A percentile compares a stretch with the other conserved stretches of the same genome.
Evolutionary conservation across 192 early-diverging fungal genomes (phyloP).

Genomic region (Backusella sp.): DNA sequence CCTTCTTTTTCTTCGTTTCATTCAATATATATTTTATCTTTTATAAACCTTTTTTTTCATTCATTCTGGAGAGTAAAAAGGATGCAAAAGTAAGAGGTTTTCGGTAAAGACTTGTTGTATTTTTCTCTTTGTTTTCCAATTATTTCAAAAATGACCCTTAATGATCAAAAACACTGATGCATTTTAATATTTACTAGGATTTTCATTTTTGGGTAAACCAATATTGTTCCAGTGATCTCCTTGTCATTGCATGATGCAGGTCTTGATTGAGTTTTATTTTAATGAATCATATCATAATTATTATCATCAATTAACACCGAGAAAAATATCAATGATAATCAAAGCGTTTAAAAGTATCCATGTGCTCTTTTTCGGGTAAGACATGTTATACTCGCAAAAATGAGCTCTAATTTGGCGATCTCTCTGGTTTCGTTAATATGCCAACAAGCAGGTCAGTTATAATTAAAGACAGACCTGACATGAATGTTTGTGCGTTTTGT

Average conservation of each 20-base stretch:
- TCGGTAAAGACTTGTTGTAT: not conserved
- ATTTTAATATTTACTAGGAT: not conserved
- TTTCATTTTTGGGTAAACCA: not conserved
- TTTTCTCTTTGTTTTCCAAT: not conserved
- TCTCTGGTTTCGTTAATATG: not conserved
- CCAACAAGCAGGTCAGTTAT: not conserved
- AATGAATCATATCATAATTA: not conserved
- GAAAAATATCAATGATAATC: no score
- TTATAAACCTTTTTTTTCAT: not conserved
- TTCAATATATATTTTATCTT: not conserved
- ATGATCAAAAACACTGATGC: not conserved
- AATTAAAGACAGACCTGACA: not conserved
- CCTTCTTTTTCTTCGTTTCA: not conserved
- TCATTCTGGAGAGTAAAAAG: not conserved
- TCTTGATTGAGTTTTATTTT: not conserved
- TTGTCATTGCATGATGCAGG: not conserved
- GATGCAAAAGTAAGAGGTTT: not conserved
- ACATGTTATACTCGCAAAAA: no score
- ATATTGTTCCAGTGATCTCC: not conserved
- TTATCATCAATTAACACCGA: not conserved
- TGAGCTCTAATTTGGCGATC: not conserved
- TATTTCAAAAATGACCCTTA: not conserved
- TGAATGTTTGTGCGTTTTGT: not conserved
- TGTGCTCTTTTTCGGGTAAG: no score
- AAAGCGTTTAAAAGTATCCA: no score